Evolutionary conservation across 2,329 filamentous ascomycete genomes (phyloP).

Genomic region (Tolypocladium nubicola): DNA sequence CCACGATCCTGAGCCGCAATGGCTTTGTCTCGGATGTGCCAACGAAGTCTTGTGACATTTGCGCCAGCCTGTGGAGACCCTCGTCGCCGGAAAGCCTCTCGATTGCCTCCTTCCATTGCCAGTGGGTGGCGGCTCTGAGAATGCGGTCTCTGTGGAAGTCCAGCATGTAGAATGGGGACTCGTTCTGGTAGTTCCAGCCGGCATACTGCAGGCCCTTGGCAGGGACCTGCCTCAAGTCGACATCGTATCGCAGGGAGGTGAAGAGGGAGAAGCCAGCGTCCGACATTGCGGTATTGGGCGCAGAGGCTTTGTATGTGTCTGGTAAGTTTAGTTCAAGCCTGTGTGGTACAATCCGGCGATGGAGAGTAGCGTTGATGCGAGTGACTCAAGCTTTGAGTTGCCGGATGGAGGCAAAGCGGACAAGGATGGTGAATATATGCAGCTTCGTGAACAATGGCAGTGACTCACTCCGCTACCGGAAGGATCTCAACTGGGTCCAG

Average conservation of each 20-base stretch:
- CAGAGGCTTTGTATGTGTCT: background rate
- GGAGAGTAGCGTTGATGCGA: background rate
- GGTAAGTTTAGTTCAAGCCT: background rate
- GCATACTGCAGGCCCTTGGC: slow-evolving; percentile 25
- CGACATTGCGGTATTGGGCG: slow-evolving; percentile 15
- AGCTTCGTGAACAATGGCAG: background rate
- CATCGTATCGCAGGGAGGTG: slow-evolving; percentile 64
- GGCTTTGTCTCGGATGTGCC: slow-evolving; percentile 20
- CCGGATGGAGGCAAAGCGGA: background rate
- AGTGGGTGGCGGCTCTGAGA: slow-evolving; percentile 49
- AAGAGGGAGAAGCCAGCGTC: slow-evolving; percentile 48
- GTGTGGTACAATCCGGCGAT: background rate
- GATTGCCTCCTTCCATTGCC: slow-evolving; percentile 40
- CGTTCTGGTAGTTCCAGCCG: slow-evolving; percentile 40
- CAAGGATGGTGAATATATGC: background rate
- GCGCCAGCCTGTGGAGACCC: slow-evolving; percentile 31
- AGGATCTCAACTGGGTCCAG: background rate
- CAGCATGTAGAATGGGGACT: slow-evolving; percentile 68
- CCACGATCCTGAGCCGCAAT: slow-evolving; percentile 43
- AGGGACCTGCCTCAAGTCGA: slow-evolving; percentile 35
- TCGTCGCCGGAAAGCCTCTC: slow-evolving; percentile 30
- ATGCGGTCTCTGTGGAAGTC: slow-evolving; percentile 70
- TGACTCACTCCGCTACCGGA: background rate
- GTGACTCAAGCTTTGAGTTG: background rate
- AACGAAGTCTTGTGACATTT: slow-evolving; percentile 23